phyloP scores from a whole-genome alignment of 2,329 filamentous ascomycete genomes.

The Sarocladium oryzae region DNA sequence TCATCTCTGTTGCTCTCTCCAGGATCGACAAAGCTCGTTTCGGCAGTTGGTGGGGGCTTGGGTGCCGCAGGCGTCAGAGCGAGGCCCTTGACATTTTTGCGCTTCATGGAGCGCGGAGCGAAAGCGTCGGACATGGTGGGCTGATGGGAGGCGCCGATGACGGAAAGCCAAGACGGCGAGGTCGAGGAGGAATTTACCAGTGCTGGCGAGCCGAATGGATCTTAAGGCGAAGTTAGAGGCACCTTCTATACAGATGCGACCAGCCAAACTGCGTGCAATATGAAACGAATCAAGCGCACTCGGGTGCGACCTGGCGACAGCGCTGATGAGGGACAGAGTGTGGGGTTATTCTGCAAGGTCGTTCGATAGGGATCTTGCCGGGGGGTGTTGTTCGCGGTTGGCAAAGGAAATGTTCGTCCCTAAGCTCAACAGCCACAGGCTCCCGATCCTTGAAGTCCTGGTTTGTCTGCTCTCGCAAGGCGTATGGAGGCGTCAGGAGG shows the following conservation, averaged over 20 bases:
- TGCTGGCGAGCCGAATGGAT: not conserved
- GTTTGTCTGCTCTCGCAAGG: not conserved
- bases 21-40: conserved; percentile 55
- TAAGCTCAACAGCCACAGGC: not conserved
- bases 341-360: not conserved
- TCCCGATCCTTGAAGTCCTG: not conserved
- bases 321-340: not conserved
- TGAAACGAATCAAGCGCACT: not conserved
- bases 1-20: conserved; percentile 48
- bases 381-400: not conserved
- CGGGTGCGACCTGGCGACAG: not conserved
- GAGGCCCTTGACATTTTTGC: conserved; percentile 97
- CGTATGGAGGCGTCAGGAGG: not conserved
- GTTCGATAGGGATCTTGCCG: not conserved
- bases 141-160: not conserved
- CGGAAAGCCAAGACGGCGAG: not conserved
- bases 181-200: conserved; percentile 2
- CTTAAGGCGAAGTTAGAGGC: no score
- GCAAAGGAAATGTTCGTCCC: not conserved
- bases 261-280: not conserved
- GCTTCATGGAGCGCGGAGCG: conserved; percentile 80
- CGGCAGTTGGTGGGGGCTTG: conserved; percentile 64
- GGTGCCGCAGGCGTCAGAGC: conserved; percentile 75
- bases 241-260: not conserved
- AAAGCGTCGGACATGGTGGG: conserved; percentile 55